Evolutionary conservation across 106 monocot genomes (phyloP).

Genomic region (Alisma plantagoaquatica): DNA sequence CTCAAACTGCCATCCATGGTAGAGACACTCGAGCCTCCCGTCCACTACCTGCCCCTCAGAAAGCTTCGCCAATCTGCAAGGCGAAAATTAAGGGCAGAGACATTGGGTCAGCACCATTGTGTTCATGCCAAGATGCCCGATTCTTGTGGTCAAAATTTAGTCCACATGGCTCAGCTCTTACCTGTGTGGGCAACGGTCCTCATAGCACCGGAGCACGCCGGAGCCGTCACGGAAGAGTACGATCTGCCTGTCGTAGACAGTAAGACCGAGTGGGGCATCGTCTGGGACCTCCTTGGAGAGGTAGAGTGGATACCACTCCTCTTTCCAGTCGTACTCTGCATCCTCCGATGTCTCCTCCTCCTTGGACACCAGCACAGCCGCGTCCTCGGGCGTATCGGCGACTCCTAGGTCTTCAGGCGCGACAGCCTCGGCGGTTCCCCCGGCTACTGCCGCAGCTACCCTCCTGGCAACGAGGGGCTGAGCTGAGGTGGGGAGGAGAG

Average conservation of each 20-base stretch:
- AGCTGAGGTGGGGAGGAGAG: too few relatives aligned
- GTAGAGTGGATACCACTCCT: conserved; percentile 36
- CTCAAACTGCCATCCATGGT: conserved; percentile 97
- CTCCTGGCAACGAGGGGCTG: too few relatives aligned
- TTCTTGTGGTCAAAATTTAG: too few relatives aligned
- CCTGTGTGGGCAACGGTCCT: conserved; percentile 83
- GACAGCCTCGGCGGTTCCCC: too few relatives aligned
- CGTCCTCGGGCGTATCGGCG: too few relatives aligned
- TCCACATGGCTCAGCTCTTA: too few relatives aligned
- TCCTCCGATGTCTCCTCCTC: conserved; percentile 2
- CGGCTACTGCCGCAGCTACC: too few relatives aligned
- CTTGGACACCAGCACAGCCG: background rate
- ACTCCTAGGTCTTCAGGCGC: too few relatives aligned
- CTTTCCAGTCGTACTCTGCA: conserved; percentile 23
- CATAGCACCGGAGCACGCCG: conserved; percentile 22
- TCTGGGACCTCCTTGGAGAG: conserved; percentile 19
- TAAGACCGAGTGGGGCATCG: conserved; percentile 24
- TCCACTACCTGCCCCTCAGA: conserved; percentile 87
- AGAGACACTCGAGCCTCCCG: conserved; percentile 82
- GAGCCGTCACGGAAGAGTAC: conserved; percentile 20
- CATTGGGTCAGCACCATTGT: too few relatives aligned
- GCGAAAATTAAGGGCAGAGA: too few relatives aligned
- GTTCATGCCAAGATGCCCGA: too few relatives aligned
- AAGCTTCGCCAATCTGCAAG: conserved; percentile 83
- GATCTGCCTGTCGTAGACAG: conserved; percentile 22